Evolutionary conservation across 768 basidiomycete genomes (phyloP), one percentile per base, ranked within the genome.

Genomic region (Suillus weaverae): DNA sequence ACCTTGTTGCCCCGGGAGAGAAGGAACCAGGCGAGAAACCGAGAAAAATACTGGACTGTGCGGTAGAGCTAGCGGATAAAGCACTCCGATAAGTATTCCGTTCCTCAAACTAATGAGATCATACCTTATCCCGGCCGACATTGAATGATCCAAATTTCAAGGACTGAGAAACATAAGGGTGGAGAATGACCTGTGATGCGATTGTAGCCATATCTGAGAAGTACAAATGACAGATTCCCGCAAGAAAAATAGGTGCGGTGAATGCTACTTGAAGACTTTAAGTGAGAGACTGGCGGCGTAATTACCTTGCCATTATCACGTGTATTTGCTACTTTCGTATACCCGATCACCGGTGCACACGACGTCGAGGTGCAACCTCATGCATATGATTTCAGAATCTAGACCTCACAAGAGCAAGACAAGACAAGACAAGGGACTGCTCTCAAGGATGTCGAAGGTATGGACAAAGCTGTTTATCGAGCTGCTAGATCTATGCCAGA

Each of bases 61-160:
- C 97, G 89, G 78, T 98, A 99, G 18, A 88, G 81, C 95, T 97
- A 67, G 13, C 22, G 30, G 30, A 50, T 44, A 32, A 26, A 30
- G n/a, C 64, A n/a, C 53, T 64, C 2, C 33, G 26, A 2, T 16
- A 5, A 43, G 13, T 35, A 38, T 51, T 64, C 35, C 26, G 39
- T 39, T 22, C 16, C 44, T 10, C 7, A 50, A 33, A 38, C 13
- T 14, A 10, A 60, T 14, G 6, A 13, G 46, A 44, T 64, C 76
- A 63, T 69, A 88, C 94, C 88, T 99, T 98, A 82, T 98, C 97
- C 57, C 95, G 83, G 11, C 95, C 97, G 38, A 91, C 73, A 18
- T 93, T 97, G 0, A 94, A 95, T 22, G 84, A 83, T 56, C 89
- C 85, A 57, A 91, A 87, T 73, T 90, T 92, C 74, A 98, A 80